Evolutionary conservation across 768 basidiomycete genomes (phyloP).

Genomic region (Podaxis mareebaensis): DNA sequence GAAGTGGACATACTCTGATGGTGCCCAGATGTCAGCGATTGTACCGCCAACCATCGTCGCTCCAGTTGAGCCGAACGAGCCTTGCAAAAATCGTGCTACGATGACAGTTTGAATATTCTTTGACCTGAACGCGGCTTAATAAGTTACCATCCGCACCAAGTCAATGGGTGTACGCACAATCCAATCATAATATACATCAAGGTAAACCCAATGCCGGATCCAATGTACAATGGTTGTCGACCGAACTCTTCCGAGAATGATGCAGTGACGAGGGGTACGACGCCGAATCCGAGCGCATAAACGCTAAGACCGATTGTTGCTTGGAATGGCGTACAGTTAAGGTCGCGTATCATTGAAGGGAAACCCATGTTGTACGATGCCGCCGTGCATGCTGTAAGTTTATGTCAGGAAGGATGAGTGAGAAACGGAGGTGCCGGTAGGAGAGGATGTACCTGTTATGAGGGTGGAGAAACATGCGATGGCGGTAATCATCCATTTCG

Average conservation of each 20-base stretch:
- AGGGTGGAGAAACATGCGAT: conserved; percentile 45
- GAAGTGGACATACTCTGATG: conserved; percentile 48
- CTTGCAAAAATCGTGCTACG: conserved; percentile 63
- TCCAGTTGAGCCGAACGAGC: conserved; percentile 68
- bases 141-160: neutral
- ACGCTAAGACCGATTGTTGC: conserved; percentile 50
- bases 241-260: conserved; percentile 74
- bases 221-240: conserved; percentile 56
- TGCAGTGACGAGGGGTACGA: conserved; percentile 63
- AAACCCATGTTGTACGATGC: conserved; percentile 57
- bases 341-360: conserved; percentile 53
- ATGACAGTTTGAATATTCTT: conserved; percentile 64
- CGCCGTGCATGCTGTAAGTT: conserved; percentile 43
- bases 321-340: conserved; percentile 41
- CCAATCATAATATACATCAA: conserved; percentile 51
- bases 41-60: conserved; percentile 76
- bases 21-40: conserved; percentile 69
- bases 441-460: conserved; percentile 35
- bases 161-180: conserved; percentile 30
- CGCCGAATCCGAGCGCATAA: conserved; percentile 59
- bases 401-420: neutral
- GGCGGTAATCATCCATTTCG: conserved; percentile 28
- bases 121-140: conserved; percentile 28
- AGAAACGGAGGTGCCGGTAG: neutral
- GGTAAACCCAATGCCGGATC: conserved; percentile 47